Conservation (phyloP, 352 stramenopile species). For the Phytopythium cucurbitacearum region DNA sequence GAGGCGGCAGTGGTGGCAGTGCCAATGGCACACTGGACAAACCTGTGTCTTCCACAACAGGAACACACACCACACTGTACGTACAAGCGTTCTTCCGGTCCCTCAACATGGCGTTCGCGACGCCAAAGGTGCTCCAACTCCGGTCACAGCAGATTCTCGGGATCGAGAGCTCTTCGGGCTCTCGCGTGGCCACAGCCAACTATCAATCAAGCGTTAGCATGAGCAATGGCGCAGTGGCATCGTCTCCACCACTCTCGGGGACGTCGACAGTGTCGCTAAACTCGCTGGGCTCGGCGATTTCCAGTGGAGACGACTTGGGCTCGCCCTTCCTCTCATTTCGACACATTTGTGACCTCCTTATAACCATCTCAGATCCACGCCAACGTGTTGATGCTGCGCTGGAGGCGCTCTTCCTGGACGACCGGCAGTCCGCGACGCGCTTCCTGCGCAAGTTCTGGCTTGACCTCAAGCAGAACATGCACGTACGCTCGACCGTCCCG, state of each 20-base stretch:
- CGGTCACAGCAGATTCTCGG: constrained; percentile 52
- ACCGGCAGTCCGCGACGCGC: constrained; percentile 24
- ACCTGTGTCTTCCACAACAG: not conserved
- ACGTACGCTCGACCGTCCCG: constrained; percentile 11
- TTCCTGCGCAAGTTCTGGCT: constrained; percentile 44
- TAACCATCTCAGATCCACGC: constrained; percentile 15
- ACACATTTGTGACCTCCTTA: constrained; percentile 36
- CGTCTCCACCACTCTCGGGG: not conserved
- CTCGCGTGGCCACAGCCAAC: not conserved
- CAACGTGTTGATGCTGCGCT: constrained; percentile 40
- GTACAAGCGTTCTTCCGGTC: constrained; percentile 33
- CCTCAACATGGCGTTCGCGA: constrained; percentile 39
- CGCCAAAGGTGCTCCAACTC: constrained; percentile 33
- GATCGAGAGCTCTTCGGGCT: constrained; percentile 12
- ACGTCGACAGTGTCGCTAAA: not conserved
- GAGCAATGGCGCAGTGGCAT: not conserved
- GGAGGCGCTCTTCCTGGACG: constrained; percentile 44
- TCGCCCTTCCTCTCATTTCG: constrained; percentile 47
- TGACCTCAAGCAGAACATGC: constrained; percentile 42
- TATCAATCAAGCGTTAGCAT: not conserved
- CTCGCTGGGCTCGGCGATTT: constrained; percentile 8
- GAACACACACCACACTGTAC: constrained; percentile 3
- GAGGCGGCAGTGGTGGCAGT: not conserved
- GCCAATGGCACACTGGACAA: not conserved
- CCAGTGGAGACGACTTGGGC: constrained; percentile 12